Base-by-base conservation (phyloP, 192 early-diverging fungal species). In the Podila minutissima region DNA sequence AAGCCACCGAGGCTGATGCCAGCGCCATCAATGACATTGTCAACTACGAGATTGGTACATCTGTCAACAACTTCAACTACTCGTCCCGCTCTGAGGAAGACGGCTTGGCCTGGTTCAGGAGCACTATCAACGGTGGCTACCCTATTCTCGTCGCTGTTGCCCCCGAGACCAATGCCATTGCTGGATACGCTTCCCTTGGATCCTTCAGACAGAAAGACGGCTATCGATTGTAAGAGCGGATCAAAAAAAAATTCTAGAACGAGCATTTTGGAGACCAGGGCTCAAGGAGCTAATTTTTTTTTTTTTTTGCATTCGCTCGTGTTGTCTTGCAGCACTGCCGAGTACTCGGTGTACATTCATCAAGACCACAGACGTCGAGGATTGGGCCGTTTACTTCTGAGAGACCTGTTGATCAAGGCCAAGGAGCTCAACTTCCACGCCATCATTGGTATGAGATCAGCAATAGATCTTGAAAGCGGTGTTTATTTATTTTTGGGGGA, bases 331-430 rank as follows among this genome's bases (percentile, higher is more conserved):
- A 88, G 87, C 33, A 82, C 87, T 33, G 79, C 84, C 4, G 87
- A 88, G 65, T 81, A 86, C n/a, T 88, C 87, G 8, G 7, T 88
- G 22, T 88, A 88, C 73, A 82, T 88, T 50, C 76, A 86, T 33
- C 61, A 74, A 26, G 74, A 85, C 50, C 85, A 86, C 49, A 84
- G 86, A 22, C 70, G 74, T 22, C 82, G 77, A 57, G 87, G 87
- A 17, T 70, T 88, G 15, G 87, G 87, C 29, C 58, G 66, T 33
- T 17, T 71, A 2, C 55, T 88, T 31, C 59, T 86, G 37, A 48
- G 31, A 6, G 83, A 85, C 28, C 77, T 88, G 49, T 59, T 88
- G 20, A 67, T 67, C 4, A 82, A 82, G 49, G 83, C 75, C 20
- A 74, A 86, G 62, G 53, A 70, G 26, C 78, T 77, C 64, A 65